phyloP scores from a whole-genome alignment of 176 grass and related monocot genomes.

The Chloris gayana region DNA sequence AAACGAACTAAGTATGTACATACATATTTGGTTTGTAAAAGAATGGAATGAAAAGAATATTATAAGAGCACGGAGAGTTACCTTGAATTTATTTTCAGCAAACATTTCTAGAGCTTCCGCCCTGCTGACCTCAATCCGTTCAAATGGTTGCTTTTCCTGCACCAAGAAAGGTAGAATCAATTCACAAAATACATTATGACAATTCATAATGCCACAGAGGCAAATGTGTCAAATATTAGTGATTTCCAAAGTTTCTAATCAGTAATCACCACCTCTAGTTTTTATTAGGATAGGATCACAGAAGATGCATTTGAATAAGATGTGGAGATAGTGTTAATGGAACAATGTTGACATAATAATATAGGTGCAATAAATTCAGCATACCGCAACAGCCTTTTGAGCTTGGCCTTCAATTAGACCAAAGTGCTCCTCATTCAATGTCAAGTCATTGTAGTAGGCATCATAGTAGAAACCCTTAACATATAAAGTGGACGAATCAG shows the following conservation, averaged over 20 bases:
- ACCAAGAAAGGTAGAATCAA: constrained; percentile 31
- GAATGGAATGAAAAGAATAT: background rate
- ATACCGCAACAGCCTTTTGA: constrained; percentile 88
- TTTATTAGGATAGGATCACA: too few relatives aligned
- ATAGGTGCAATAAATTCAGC: constrained; percentile 32
- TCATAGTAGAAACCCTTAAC: constrained; percentile 97
- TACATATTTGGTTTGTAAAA: constrained; percentile 11
- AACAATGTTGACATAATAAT: constrained; percentile 17
- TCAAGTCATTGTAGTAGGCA: constrained; percentile 80
- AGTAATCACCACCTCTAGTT: too few relatives aligned
- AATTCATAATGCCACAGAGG: constrained; percentile 9
- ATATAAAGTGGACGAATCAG: constrained; percentile 31
- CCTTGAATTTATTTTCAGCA: constrained; percentile 97
- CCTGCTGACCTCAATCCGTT: constrained; percentile 95
- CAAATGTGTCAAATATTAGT: background rate
- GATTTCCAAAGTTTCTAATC: background rate
- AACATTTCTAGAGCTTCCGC: constrained; percentile 93
- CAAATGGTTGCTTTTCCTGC: constrained; percentile 97
- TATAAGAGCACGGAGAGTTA: constrained; percentile 25
- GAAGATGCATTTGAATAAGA: background rate
- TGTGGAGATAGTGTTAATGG: constrained; percentile 3
- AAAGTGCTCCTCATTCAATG: constrained; percentile 92
- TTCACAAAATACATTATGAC: background rate
- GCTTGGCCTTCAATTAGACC: constrained; percentile 76
- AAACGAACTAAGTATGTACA: background rate